Conservation (phyloP, 1,284 basidiomycete genomes). For the Leucoagaricus sp. region DNA sequence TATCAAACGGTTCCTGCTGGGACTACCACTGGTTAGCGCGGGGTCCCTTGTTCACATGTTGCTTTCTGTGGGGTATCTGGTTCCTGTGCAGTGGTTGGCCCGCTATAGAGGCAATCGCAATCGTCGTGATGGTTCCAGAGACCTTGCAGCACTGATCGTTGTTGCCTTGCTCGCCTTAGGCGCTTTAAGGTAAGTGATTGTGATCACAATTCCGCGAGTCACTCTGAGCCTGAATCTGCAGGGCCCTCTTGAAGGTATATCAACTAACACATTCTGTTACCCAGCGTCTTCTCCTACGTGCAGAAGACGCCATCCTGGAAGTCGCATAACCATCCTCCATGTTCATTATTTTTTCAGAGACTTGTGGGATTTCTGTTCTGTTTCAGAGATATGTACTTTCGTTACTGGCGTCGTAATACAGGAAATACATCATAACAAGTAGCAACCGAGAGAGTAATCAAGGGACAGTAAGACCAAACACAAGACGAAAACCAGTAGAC, state of each 20-base stretch:
- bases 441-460: not conserved
- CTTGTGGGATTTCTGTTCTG: not conserved
- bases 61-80: conserved; percentile 58
- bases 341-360: conserved; percentile 3
- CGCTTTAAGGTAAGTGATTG: conserved; percentile 52
- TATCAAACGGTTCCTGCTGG: conserved; percentile 67
- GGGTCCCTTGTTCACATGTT: conserved; percentile 75
- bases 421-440: conserved; percentile 9
- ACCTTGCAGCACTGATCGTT: conserved; percentile 66
- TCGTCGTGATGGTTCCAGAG: conserved; percentile 53
- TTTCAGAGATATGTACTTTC: not conserved
- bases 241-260: conserved; percentile 72
- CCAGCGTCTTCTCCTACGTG: conserved; percentile 62
- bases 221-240: conserved; percentile 27
- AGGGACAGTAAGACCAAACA: not conserved
- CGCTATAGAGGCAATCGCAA: conserved; percentile 58
- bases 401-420: conserved; percentile 8
- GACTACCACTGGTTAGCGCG: conserved; percentile 75
- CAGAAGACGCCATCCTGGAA: conserved; percentile 79
- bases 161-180: conserved; percentile 64
- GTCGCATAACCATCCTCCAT: conserved; percentile 34
- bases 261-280: conserved; percentile 58
- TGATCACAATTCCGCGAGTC: not conserved
- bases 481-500: not conserved
- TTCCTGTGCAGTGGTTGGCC: conserved; percentile 66